Conservation (phyloP, 441 rosid genomes). For the Gossypium trilobum region DNA sequence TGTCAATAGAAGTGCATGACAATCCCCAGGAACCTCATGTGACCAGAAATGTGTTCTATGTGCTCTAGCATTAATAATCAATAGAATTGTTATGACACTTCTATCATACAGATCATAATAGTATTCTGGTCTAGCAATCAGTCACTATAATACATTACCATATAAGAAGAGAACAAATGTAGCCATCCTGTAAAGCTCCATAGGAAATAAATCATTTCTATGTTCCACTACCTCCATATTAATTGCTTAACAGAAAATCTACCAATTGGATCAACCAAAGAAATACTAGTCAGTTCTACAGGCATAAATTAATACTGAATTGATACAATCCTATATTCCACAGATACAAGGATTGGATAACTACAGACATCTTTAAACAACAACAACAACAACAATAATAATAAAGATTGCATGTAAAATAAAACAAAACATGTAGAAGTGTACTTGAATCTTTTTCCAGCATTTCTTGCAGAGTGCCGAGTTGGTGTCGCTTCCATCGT, state of each 20-base stretch:
- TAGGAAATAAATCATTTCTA: neutral
- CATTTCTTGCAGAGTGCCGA: conserved; percentile 59
- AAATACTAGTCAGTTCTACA: neutral
- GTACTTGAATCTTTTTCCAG: conserved; percentile 71
- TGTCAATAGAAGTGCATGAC: neutral
- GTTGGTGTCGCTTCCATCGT: conserved; percentile 52
- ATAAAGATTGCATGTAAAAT: neutral
- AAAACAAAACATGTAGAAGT: conserved; percentile 13
- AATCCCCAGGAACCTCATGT: neutral
- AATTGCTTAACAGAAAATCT: neutral
- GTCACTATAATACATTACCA: neutral
- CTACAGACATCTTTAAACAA: conserved; percentile 1
- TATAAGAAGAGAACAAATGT: neutral
- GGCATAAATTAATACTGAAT: neutral
- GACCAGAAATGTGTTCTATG: neutral
- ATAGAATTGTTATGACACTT: neutral
- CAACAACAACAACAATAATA: neutral
- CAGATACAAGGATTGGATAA: neutral
- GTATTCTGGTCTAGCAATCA: neutral
- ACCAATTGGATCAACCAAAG: neutral
- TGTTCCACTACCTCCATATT: neutral
- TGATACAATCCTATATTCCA: neutral
- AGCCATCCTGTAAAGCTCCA: neutral
- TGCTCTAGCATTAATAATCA: neutral
- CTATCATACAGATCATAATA: neutral